Evolutionary conservation across 2,329 filamentous ascomycete species (phyloP), one percentile per base, ranked within the genome.

Genomic region (Trichoderma gracile): DNA sequence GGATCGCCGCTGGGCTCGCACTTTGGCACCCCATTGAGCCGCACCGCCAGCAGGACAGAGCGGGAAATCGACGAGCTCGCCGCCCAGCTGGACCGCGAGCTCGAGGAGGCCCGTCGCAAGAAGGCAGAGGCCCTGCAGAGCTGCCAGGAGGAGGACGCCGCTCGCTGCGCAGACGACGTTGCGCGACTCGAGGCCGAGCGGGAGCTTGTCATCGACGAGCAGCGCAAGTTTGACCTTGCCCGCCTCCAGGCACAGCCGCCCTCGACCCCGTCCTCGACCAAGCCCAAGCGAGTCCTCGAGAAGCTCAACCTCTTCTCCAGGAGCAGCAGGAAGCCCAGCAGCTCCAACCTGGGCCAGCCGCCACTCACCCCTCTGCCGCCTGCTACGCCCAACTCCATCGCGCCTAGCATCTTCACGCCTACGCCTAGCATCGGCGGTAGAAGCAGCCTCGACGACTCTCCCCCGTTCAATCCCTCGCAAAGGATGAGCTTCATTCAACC

Each of bases 191-290:
- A 82, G 65, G 78, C 76, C 43, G 81, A 84, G 68, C 80, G 78
- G 40, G 77, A 83, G 68, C 79, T 80, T 65, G 78, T 81, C 50
- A 73, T 82, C 50, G 78, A 79, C 25, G 80, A 84, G 67, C 80
- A 83, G 71, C 81, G 80, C 73, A 80, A 78, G 69, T 78, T 79
- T 60, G 80, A 84, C 67, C 75, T 81, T 23, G 77, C 78, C 55
- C 78, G 80, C 61, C 76, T 82, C 23, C 77, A 80, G 67, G 73
- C 77, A 43, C 76, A 81, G 68, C 74, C 82, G 68, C 74, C 82
- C 43, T 75, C 74, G 40, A 77, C 73, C 10, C 70, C 73, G 5
- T 71, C 69, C 68, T 45, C 73, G 25, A 68, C 70, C 9, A 74
- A 70, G 54, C 68, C 70, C 43, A 72, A 78, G 65, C 65, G 77